Base-by-base conservation (phyloP, 306 rosid species). In the Citrullus amarus region DNA sequence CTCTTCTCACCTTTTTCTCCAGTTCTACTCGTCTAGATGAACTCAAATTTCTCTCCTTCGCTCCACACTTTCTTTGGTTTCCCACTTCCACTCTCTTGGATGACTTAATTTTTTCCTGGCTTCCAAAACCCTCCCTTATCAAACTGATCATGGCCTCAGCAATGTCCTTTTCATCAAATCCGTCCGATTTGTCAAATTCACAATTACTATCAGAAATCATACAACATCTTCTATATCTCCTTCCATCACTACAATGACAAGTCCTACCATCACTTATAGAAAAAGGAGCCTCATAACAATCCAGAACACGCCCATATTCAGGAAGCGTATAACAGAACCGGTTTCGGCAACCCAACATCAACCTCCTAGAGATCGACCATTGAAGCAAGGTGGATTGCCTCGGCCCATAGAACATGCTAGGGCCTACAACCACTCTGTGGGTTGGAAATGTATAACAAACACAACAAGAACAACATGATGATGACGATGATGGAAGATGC, bases 341-440 rank as follows among this genome's bases (percentile, higher is more conserved):
- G 62, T 89, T 87, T 43, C 86, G 74, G 28, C 85, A 78, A 43
- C 88, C 84, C 84, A 91, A 84, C 78, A 87, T 78, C 86, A 96
- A 77, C 87, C 92, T 91, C 84, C 93, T 91, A 81, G 86, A 86
- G 76, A 87, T 86, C 34, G 96, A 83, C 86, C 89, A 81, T 50
- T 86, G 97, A 84, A 95, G 91, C 82, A 95, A 73, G 53, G 90
- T 50, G 59, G 92, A 92, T 75, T 96, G 99, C 88, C 93, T 91
- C 84, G 89, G 81, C 56, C 98, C 99, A 86, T 73, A 86, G 13
- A 88, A 75, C 82, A 80, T 80, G 78, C 81, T 78, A 78, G 90
- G 75, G 79, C 72, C 82, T 59, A 80, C 14, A 72, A 90, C 73
- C 53, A 84, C 79, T 87, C 86, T 86, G 15, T 79, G 82, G 22